Base-by-base conservation (phyloP, 305 asterid genomes). In the Fraxinus paxiana region DNA sequence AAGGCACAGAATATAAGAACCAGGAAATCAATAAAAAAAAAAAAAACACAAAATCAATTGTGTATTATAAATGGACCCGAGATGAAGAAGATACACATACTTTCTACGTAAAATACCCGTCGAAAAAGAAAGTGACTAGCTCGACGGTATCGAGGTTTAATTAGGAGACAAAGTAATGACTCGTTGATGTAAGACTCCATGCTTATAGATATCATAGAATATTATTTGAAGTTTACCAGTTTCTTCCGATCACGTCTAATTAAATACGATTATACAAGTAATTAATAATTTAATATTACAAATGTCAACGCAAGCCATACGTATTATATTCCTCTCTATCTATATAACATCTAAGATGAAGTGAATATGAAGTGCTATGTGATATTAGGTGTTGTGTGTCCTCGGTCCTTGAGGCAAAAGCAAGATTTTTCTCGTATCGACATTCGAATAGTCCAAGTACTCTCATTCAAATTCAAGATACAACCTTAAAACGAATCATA, bases 1-100 rank as follows among this genome's bases (percentile, higher is more conserved):
- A 81, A 72, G 73, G 76, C 34, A 76, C 75, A 84, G 35, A 51
- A 56, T 48, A 77, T 3, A 26, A 65, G n/a, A 65, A 10, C 33
- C 35, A 13, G 37, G 73, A 9, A 35, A 65, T 26, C 35, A n/a
- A 51, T 51, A 63, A 38, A 37, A 38, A 38, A 35, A 33, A 77
- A 63, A 61, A 10, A 65, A n/a, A 67, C 35, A 31, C 35, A 31
- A 31, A 31, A 26, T 26, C 0, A 26, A 26, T 26, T 26, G 28
- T 26, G 28, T 26, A 26, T 26, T 26, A 26, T 26, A 26, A 26
- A 26, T 26, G 28, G 2, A 28, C 8, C 61, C 9, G 69, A 6
- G 30, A 59, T 5, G 69, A 18, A 18, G 67, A 56, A 56, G 30
- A 6, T 59, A 8, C 13, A 20, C 26, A 18, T 6, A 20, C 18